phyloP scores from a whole-genome alignment of 768 basidiomycete genomes.

The Macrolepiota dolichaula region DNA sequence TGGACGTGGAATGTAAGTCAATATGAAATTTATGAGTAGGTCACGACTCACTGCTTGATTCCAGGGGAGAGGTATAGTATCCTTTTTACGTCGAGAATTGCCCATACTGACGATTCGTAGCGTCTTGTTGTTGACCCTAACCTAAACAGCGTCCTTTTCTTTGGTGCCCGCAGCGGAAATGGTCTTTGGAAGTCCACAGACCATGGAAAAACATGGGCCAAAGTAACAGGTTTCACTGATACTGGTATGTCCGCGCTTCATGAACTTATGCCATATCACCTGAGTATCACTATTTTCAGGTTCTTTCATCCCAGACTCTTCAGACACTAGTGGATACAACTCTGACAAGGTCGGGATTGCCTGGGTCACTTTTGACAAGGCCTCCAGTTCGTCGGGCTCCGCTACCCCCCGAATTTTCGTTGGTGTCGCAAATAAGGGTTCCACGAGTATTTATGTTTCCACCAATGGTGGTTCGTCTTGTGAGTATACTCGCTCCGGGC shows the following conservation, averaged over 20 bases:
- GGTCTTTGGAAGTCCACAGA: constrained; percentile 67
- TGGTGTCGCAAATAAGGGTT: constrained; percentile 56
- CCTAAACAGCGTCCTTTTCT: constrained; percentile 56
- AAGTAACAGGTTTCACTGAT: constrained; percentile 57
- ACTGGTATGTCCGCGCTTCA: constrained; percentile 35
- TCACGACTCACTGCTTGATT: constrained; percentile 1
- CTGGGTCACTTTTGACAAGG: constrained; percentile 64
- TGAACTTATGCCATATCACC: not conserved
- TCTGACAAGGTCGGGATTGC: constrained; percentile 43
- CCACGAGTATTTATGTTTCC: constrained; percentile 53
- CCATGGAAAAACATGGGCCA: constrained; percentile 53
- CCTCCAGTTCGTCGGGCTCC: constrained; percentile 48
- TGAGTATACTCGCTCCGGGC: constrained; percentile 23
- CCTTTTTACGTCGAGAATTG: not conserved
- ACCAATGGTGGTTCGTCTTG: constrained; percentile 57
- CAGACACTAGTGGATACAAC: constrained; percentile 46
- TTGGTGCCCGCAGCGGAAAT: constrained; percentile 61
- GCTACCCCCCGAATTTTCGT: constrained; percentile 66
- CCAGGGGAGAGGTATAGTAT: constrained; percentile 44
- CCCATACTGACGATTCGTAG: constrained; percentile 23
- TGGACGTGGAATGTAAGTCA: constrained; percentile 54
- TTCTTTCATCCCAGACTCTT: constrained; percentile 48
- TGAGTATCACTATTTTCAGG: constrained; percentile 28
- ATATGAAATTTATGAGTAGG: not conserved
- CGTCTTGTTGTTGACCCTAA: constrained; percentile 63